Evolutionary conservation across 2,329 filamentous ascomycete species (phyloP), one percentile per base, ranked within the genome.

Genomic region (Aspergillus japonicus): DNA sequence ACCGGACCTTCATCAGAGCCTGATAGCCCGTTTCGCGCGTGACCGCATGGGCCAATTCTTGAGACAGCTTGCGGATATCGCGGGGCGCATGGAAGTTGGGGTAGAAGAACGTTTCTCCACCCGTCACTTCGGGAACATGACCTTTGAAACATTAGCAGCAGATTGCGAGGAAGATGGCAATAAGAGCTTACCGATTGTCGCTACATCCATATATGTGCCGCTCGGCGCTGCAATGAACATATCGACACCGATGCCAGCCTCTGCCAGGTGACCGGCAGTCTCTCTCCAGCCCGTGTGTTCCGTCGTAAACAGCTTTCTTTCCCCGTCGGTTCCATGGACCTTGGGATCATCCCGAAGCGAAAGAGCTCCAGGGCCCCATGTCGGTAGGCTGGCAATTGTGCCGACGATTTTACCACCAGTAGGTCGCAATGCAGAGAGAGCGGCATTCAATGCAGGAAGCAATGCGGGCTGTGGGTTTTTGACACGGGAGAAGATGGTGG

Each of bases 1-100:
- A 99, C 63, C 95, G 89, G 59, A 99, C 94, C 81, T 99, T 99
- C 91, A 99, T 96, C 68, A 99, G 81, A 21, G 92, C 92, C 77
- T 97, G 94, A 80, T 91, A 98, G 23, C 95, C 95, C 50, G 94
- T 96, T 75, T 97, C 93, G 63, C 95, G 85, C 2, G 88, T 92
- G 31, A 97, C 87, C 0, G 91, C 87, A 71, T 97, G 94, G 66
- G 88, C 86, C 64, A 99, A 87, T 78, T 99, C 95, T 51, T 89
- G 85, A 2, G 89, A 89, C 44, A 99, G 79, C 78, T 94, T 96
- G 58, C 91, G 83, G 48, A 89, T 87, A 75, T 99, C 95, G 42
- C 95, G 87, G 7, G 90, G 90, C 7, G 89, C 87, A 60, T 96
- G 88, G 79, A 96, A 99, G 75, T 98, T 99, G 50, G 95, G 93